A percentile compares a stretch with the other conserved stretches of the same genome.
Evolutionary conservation across 495 filamentous ascomycete species (phyloP).

Genomic region (Bombardia bombarda): DNA sequence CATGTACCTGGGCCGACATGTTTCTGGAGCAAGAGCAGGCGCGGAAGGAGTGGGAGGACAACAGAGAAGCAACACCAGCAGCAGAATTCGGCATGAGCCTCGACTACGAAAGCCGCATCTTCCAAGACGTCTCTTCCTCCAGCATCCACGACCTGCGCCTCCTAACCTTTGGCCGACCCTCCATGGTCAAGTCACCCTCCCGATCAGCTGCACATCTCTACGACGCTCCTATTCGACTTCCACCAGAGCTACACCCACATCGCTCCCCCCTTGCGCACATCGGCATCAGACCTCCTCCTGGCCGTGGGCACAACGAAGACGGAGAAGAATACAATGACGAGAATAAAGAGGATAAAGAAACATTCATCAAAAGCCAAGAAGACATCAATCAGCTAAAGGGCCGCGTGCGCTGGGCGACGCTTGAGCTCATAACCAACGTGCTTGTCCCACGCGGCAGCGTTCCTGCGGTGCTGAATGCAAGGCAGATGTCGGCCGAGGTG

Average conservation of each 20-base stretch:
- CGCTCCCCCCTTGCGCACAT: slow-evolving; percentile 1
- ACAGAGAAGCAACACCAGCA: background rate
- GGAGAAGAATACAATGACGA: too few species aligned
- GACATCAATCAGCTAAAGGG: background rate
- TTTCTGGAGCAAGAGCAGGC: background rate
- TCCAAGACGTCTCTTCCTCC: slow-evolving; percentile 2
- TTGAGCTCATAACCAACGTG: slow-evolving; percentile 4
- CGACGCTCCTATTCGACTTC: slow-evolving; percentile 1
- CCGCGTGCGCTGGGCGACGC: background rate
- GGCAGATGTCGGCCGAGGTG: background rate
- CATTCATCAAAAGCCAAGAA: background rate
- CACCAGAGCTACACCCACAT: slow-evolving; percentile 4
- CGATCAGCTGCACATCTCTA: background rate
- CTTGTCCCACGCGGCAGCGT: slow-evolving; percentile 6
- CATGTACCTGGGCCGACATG: background rate
- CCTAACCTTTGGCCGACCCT: slow-evolving; percentile 1
- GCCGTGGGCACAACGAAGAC: too few species aligned
- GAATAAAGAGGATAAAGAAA: background rate
- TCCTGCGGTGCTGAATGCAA: slow-evolving; percentile 1
- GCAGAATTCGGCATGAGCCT: slow-evolving; percentile 5
- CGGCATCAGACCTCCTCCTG: too few species aligned
- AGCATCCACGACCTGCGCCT: slow-evolving; percentile 2
- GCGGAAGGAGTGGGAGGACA: background rate
- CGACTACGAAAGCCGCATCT: slow-evolving; percentile 11
- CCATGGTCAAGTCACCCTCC: slow-evolving; percentile 1